Percentiles rank a stretch among this genome's conserved stretches.
phyloP scores from a whole-genome alignment of 1,284 basidiomycete genomes.

The Sanguinoderma infundibulare region DNA sequence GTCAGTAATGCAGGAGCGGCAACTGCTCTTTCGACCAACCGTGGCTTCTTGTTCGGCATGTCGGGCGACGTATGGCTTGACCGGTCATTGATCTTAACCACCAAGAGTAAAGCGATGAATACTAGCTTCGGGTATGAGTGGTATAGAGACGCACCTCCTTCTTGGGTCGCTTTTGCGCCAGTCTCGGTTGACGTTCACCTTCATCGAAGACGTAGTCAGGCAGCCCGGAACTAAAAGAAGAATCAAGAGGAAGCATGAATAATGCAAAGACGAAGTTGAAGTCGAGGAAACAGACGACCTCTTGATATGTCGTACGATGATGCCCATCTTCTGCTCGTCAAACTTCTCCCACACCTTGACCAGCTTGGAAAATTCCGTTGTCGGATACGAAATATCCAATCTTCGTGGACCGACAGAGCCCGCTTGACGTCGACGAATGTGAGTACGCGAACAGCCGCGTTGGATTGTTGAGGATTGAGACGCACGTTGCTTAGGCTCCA shows the following conservation, averaged over 20 bases:
- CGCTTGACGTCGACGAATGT: slow-evolving; percentile 46
- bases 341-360: slow-evolving; percentile 98
- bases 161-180: slow-evolving; percentile 68
- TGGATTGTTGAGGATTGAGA: slow-evolving; percentile 19
- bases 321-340: slow-evolving; percentile 92
- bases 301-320: slow-evolving; percentile 93
- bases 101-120: neutral
- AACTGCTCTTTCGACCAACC: slow-evolving; percentile 42
- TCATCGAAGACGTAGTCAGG: slow-evolving; percentile 87
- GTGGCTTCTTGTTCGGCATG: slow-evolving; percentile 75
- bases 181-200: slow-evolving; percentile 74
- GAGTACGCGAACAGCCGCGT: slow-evolving; percentile 4
- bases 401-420: slow-evolving; percentile 75
- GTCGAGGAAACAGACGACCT: slow-evolving; percentile 46
- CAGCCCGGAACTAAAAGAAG: slow-evolving; percentile 62
- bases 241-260: slow-evolving; percentile 15
- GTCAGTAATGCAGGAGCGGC: slow-evolving; percentile 25
- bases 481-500: slow-evolving; percentile 91
- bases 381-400: slow-evolving; percentile 97
- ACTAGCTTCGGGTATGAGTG: slow-evolving; percentile 14
- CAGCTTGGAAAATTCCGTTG: slow-evolving; percentile 93
- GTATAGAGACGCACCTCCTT: slow-evolving; percentile 65
- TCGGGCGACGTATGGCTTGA: slow-evolving; percentile 69
- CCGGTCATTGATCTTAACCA: slow-evolving; percentile 60
- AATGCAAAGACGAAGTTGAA: neutral